A percentile compares a stretch with the other conserved stretches of the same genome.
Conservation (phyloP, 345 rosid genomes). For the Rhizophora mangle region DNA sequence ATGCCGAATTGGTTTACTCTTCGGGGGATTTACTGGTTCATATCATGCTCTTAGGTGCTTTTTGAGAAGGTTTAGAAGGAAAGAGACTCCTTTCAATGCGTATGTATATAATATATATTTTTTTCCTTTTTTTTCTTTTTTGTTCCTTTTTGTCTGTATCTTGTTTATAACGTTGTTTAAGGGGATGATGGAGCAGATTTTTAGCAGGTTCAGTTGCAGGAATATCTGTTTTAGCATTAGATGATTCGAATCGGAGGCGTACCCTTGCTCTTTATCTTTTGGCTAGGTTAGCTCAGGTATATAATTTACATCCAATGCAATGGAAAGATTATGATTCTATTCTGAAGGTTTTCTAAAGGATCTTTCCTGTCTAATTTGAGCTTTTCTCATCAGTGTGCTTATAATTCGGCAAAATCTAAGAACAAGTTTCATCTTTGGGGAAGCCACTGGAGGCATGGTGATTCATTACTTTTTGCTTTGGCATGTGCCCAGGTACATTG, state of each 20-base stretch:
- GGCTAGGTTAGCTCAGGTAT: conserved; percentile 91
- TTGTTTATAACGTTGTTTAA: conserved; percentile 56
- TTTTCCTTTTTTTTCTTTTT: neutral
- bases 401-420: conserved; percentile 95
- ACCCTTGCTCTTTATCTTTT: conserved; percentile 92
- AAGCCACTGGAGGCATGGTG: conserved; percentile 98
- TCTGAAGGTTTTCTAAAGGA: too few species aligned
- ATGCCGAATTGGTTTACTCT: conserved; percentile 85
- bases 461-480: conserved; percentile 79
- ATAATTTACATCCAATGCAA: neutral
- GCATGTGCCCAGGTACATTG: conserved; percentile 86
- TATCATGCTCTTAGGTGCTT: conserved; percentile 90
- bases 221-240: conserved; percentile 88
- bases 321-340: too few species aligned
- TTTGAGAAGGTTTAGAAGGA: conserved; percentile 78
- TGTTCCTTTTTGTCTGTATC: conserved; percentile 28
- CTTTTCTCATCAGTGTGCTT: conserved; percentile 54
- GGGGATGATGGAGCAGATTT: conserved; percentile 90
- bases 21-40: conserved; percentile 96
- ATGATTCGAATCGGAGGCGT: conserved; percentile 88
- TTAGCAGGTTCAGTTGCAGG: conserved; percentile 99
- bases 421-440: conserved; percentile 98
- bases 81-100: conserved; percentile 83
- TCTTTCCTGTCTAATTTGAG: neutral
- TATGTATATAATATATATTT: conserved; percentile 34